Conservation (phyloP, 257 asterid species). For the Solanum dulcamara region DNA sequence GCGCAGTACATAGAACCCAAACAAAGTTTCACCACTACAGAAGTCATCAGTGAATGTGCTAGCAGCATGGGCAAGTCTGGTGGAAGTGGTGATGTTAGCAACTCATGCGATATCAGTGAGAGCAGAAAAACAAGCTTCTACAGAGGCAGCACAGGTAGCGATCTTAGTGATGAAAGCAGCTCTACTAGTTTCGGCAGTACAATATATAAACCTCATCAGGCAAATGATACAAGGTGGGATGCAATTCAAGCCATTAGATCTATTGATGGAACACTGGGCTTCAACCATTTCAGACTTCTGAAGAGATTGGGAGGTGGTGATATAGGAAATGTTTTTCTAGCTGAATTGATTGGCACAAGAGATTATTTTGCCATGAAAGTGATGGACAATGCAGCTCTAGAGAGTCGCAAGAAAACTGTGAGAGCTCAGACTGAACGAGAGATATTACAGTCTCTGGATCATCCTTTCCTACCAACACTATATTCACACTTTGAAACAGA, state of each 20-base stretch:
- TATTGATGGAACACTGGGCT: slow-evolving; percentile 31
- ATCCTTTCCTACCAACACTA: slow-evolving; percentile 57
- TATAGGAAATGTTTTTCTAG: slow-evolving; percentile 45
- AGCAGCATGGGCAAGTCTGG: slow-evolving; percentile 34
- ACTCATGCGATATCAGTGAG: slow-evolving; percentile 37
- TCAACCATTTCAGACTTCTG: slow-evolving; percentile 41
- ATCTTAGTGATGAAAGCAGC: slow-evolving; percentile 53
- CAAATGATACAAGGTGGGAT: slow-evolving; percentile 55
- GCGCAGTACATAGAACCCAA: slow-evolving; percentile 31
- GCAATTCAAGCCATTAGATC: slow-evolving; percentile 54
- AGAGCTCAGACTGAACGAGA: slow-evolving; percentile 61
- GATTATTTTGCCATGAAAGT: slow-evolving; percentile 57
- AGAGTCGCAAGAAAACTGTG: slow-evolving; percentile 44
- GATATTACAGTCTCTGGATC: slow-evolving; percentile 52
- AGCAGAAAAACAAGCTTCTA: slow-evolving; percentile 38
- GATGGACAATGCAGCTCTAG: slow-evolving; percentile 51
- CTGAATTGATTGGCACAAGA: slow-evolving; percentile 48
- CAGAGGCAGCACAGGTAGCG: slow-evolving; percentile 48
- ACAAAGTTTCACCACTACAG: slow-evolving; percentile 38
- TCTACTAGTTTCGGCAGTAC: slow-evolving; percentile 39
- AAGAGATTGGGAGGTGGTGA: slow-evolving; percentile 53
- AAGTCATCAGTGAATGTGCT: slow-evolving; percentile 26
- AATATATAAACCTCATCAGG: slow-evolving; percentile 46
- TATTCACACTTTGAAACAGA: slow-evolving; percentile 55
- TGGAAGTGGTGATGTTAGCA: slow-evolving; percentile 39